Conservation (phyloP, 805 yeast genomes). For the Myxozyma kluyveri region DNA sequence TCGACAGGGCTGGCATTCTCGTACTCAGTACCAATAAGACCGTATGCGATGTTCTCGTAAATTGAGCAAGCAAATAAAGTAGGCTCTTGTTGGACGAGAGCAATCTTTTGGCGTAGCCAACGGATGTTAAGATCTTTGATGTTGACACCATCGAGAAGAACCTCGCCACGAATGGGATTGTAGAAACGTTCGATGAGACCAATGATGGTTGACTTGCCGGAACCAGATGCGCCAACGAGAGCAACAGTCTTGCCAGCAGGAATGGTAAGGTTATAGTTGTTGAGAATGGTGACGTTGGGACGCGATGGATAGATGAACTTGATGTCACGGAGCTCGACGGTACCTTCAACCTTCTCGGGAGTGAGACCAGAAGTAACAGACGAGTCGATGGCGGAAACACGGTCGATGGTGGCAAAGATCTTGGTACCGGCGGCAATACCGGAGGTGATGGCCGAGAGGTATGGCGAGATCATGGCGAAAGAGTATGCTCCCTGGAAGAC, state of each 20-base stretch:
- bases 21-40: constrained; percentile 45
- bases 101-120: constrained; percentile 70
- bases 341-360: constrained; percentile 47
- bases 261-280: constrained; percentile 70
- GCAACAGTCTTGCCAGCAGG: constrained; percentile 92
- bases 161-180: constrained; percentile 70
- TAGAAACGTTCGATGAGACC: constrained; percentile 85
- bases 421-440: constrained; percentile 43
- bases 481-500: constrained; percentile 44
- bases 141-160: constrained; percentile 81
- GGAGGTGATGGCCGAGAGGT: constrained; percentile 39
- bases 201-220: constrained; percentile 88
- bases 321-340: constrained; percentile 77
- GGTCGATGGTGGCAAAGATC: constrained; percentile 43
- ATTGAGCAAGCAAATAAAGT: constrained; percentile 88
- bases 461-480: constrained; percentile 43
- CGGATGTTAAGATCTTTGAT: constrained; percentile 68
- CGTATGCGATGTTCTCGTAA: constrained; percentile 75
- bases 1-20: constrained; percentile 40
- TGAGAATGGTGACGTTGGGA: constrained; percentile 78
- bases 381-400: constrained; percentile 42
- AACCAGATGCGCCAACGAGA: constrained; percentile 91
- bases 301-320: constrained; percentile 77
- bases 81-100: constrained; percentile 95
- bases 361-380: constrained; percentile 29